phyloP scores from a whole-genome alignment of 768 basidiomycete species.

The Leucogyrophana mollusca region DNA sequence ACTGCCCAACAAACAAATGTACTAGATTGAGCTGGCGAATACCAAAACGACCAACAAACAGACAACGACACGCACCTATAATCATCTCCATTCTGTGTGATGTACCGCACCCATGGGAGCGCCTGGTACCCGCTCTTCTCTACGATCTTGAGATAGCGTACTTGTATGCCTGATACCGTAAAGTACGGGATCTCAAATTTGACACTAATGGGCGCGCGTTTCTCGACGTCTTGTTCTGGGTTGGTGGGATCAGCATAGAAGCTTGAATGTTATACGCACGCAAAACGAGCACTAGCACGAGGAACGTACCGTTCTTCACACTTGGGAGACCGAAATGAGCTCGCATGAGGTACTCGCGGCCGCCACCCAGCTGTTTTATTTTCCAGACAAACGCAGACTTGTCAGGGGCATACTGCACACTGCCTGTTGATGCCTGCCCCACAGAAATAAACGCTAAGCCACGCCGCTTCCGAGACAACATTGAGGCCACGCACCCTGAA shows the following conservation, averaged over 20 bases:
- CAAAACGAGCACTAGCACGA: too few relatives aligned
- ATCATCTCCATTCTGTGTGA: conserved; percentile 89
- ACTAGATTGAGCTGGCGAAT: not conserved
- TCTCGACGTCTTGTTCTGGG: conserved; percentile 53
- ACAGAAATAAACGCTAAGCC: not conserved
- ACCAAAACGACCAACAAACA: not conserved
- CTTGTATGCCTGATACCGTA: conserved; percentile 96
- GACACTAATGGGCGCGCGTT: conserved; percentile 92
- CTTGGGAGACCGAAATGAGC: conserved; percentile 97
- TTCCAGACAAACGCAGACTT: conserved; percentile 99
- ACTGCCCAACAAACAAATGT: conserved; percentile 29
- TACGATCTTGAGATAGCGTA: conserved; percentile 96
- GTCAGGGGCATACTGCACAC: conserved; percentile 95
- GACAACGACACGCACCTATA: conserved; percentile 61
- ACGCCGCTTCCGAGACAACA: too few relatives aligned
- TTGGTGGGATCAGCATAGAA: not conserved
- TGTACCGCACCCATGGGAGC: conserved; percentile 93
- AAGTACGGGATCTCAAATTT: conserved; percentile 99
- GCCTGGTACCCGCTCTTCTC: conserved; percentile 99
- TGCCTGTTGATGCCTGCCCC: conserved; percentile 85
- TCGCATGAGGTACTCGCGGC: conserved; percentile 95
- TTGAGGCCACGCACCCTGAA: conserved; percentile 90
- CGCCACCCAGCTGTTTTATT: conserved; percentile 96
- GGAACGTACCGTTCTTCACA: conserved; percentile 77
- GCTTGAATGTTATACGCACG: not conserved